Evolutionary conservation across 176 grass and related monocot genomes (phyloP), one percentile per base, ranked within the genome.

Genomic region (Panicum miliaceum): DNA sequence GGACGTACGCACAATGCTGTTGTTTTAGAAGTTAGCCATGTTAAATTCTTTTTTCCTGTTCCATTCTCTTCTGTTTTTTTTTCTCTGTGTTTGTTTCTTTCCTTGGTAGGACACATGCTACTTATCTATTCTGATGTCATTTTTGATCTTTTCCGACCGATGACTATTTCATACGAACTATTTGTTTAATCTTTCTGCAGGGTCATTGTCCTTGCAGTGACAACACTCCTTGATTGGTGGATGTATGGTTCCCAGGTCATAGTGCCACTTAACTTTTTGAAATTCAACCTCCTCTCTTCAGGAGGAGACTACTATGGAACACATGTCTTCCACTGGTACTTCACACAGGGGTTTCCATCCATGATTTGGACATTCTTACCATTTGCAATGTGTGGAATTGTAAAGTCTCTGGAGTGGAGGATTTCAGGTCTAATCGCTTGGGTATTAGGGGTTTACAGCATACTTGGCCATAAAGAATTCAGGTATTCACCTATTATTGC

Each of bases 381-480:
- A 5, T 90, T 95, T 84, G 68, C 91, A 65, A 25, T 93, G 12
- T 80, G 34, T 41, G 91, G 91, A 32, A 93, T 98, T 14, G 52
- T 93, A 56, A 89, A 87, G 64, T 95, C 92, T 84, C 85, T 47
- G 60, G 89, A 95, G 76, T 91, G 91, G 95, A 95, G 72, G 58
- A 63, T 98, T 86, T 86, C 89, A 52, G 91, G 92, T 84, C 72
- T 95, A 82, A 90, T 92, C 52, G 82, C 76, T 43, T 98, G 92
- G 95, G 90, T 98, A 57, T 93, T 98, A 83, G 89, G 84, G 15
- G 85, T 98, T 87, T 98, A 95, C 81, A 98, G 95, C 88, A 71
- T 95, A 46, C 92, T 95, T 81, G 92, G 95, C 73, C 95, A 98
- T 67, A 98, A 98, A 93, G 92, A 98, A 81, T 98, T 98, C 80